Base-by-base conservation (phyloP, 2,329 filamentous ascomycete species). In the Sporothrix inflata region DNA sequence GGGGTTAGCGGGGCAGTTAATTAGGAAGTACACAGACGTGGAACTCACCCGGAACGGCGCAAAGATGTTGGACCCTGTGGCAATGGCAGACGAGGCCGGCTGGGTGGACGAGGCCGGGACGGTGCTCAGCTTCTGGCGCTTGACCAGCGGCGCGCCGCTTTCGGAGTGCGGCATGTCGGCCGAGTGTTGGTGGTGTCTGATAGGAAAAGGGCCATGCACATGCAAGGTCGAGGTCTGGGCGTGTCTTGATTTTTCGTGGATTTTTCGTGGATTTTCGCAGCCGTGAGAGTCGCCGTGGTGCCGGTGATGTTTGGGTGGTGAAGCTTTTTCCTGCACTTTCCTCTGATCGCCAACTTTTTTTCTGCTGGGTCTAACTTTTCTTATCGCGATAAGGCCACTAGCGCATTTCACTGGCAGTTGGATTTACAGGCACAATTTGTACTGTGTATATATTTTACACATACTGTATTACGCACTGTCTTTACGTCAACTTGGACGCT, bases 21-120 rank as follows among this genome's bases (percentile, higher is more conserved):
- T 19, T 12, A 3, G 4, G 27, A 57, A 57, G 4, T 14, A 27
- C 12, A 34, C 27, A 11, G 12, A 2, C 27, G 5, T 7, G 27
- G 67, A 55, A 81, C 90, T 76, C 90, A 97, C 94, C 81, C 96
- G 86, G 83, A 95, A 98, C 1, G 96, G 95, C 77, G 94, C 92
- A 85, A 99, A 98, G 76, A 98, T 94, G 79, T 90, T 89, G 12
- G 94, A 97, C 71, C 87, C 72, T 14, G 86, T 78, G 84, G 83
- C 74, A 75, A 81, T 74, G 76, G 84, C 78, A 75, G 84, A 78
- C 77, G 81, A 69, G 71, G 81, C 78, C 69, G 83, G 71, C 80
- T 77, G 34, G 16, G 40, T 42, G 38, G 72, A 79, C 78, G 74
- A 85, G 81, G 74, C 84, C 82, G 73, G 6, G 9, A 21, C 69